These are phyloP conservation scores for Fraxinus baroniana DNA, from an alignment of 305 asterid species.

Conservation along the genomic window DNA sequence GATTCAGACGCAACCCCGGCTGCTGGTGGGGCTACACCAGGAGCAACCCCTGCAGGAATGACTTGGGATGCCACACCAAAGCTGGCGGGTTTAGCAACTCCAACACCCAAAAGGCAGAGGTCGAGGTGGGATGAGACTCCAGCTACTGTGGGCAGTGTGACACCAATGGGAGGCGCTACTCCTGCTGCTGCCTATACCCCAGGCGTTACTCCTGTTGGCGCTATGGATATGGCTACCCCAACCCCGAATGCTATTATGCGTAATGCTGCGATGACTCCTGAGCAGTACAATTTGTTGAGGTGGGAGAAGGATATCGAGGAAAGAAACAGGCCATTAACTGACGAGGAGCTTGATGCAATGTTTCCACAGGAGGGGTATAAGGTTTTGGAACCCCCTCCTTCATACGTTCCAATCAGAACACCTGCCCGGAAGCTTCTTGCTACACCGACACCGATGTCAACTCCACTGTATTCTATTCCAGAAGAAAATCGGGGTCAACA, in stretches of 20 bases:
- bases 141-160: constrained; percentile 93
- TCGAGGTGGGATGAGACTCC: constrained; percentile 99
- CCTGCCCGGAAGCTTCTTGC: constrained; percentile 97
- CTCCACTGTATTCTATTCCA: constrained; percentile 79
- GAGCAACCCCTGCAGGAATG: constrained; percentile 97
- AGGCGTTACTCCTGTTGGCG: constrained; percentile 90
- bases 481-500: constrained; percentile 91
- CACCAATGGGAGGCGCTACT: constrained; percentile 75
- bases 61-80: constrained; percentile 97
- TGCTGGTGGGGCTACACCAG: constrained; percentile 88
- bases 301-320: constrained; percentile 97
- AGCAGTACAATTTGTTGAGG: constrained; percentile 81
- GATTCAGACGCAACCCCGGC: constrained; percentile 91
- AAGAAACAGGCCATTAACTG: constrained; percentile 80
- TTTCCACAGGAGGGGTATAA: constrained; percentile 92
- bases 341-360: constrained; percentile 87
- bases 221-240: constrained; percentile 81
- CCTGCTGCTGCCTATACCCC: constrained; percentile 88
- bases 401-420: constrained; percentile 90
- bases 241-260: constrained; percentile 84
- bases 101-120: constrained; percentile 94
- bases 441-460: constrained; percentile 89
- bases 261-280: constrained; percentile 85
- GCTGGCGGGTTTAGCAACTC: constrained; percentile 77
- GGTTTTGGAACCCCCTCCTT: constrained; percentile 81